Evolutionary conservation across 169 alveolate species (phyloP).

Genomic region (Plasmodium chabaudi): DNA sequence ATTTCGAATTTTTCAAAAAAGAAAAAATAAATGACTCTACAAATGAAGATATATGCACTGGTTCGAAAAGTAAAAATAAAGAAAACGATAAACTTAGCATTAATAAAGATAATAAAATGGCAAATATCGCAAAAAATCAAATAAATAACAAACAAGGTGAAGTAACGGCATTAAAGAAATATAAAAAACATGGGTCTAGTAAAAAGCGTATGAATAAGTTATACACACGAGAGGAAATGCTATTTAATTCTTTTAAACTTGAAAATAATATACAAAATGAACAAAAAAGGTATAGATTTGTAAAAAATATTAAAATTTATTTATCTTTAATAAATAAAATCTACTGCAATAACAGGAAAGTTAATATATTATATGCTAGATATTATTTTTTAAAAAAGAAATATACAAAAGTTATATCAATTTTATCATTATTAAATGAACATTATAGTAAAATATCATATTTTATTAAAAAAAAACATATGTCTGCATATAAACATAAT

Average conservation of each 20-base stretch:
- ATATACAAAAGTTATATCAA: conserved; percentile 48
- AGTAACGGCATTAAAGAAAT: background rate
- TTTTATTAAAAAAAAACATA: conserved; percentile 4
- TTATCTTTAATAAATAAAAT: conserved; percentile 55
- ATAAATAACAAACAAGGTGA: conserved; percentile 7
- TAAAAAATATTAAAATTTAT: conserved; percentile 66
- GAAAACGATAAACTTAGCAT: background rate
- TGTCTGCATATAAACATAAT: background rate
- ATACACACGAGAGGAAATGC: conserved; percentile 28
- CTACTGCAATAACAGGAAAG: conserved; percentile 60
- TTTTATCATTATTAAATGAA: conserved; percentile 48
- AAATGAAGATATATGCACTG: background rate
- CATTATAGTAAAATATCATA: conserved; percentile 45
- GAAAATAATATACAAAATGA: conserved; percentile 20
- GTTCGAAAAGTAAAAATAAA: background rate
- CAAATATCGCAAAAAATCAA: background rate
- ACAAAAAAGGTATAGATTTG: conserved; percentile 46
- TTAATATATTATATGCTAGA: conserved; percentile 64
- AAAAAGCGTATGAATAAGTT: conserved; percentile 29
- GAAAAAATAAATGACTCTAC: background rate
- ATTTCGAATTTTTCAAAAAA: conserved; percentile 18
- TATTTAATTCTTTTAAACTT: conserved; percentile 28
- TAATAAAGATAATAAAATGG: background rate
- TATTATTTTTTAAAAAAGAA: conserved; percentile 68
- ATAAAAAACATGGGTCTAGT: background rate